Percentiles rank a stretch among this genome's conserved stretches.
phyloP scores from a whole-genome alignment of 2,329 filamentous ascomycete genomes.

The Calonectria pseudoturangicola region DNA sequence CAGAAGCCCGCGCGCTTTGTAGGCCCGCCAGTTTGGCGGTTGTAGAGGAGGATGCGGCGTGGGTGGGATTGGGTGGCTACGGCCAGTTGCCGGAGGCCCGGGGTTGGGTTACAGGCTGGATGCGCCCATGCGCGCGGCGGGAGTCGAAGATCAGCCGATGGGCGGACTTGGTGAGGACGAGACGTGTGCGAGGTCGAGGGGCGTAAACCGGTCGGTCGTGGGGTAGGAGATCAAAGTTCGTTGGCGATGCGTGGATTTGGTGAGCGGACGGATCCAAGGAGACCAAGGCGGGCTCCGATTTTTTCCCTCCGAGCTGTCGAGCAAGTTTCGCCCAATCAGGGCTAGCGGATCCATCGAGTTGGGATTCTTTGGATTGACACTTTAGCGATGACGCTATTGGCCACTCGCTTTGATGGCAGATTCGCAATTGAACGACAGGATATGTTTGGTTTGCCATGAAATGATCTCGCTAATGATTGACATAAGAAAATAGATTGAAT shows the following conservation, averaged over 20 bases:
- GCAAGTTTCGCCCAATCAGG: constrained; percentile 48
- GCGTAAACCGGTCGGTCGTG: background rate
- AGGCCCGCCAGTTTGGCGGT: constrained; percentile 59
- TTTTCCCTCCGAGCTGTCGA: constrained; percentile 47
- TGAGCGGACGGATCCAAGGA: constrained; percentile 39
- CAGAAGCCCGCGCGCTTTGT: constrained; percentile 65
- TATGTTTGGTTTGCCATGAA: background rate
- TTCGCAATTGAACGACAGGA: background rate
- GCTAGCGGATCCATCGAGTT: constrained; percentile 34
- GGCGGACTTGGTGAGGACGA: background rate
- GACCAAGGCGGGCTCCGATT: constrained; percentile 47
- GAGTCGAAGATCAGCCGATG: background rate
- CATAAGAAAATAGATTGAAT: background rate
- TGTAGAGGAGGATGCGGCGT: constrained; percentile 32
- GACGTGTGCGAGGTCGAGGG: background rate
- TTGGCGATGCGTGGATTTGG: constrained; percentile 41
- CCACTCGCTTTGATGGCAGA: constrained; percentile 39
- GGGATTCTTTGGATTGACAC: constrained; percentile 24
- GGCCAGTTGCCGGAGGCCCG: constrained; percentile 37
- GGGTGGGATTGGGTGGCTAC: constrained; percentile 37
- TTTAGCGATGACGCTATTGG: constrained; percentile 44
- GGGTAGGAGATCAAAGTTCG: constrained; percentile 24
- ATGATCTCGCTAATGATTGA: background rate
- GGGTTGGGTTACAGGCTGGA: constrained; percentile 39
- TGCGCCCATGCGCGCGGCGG: constrained; percentile 36